Evolutionary conservation across 2,329 filamentous ascomycete genomes (phyloP).

Genomic region (Hymenoscyphus occultus): DNA sequence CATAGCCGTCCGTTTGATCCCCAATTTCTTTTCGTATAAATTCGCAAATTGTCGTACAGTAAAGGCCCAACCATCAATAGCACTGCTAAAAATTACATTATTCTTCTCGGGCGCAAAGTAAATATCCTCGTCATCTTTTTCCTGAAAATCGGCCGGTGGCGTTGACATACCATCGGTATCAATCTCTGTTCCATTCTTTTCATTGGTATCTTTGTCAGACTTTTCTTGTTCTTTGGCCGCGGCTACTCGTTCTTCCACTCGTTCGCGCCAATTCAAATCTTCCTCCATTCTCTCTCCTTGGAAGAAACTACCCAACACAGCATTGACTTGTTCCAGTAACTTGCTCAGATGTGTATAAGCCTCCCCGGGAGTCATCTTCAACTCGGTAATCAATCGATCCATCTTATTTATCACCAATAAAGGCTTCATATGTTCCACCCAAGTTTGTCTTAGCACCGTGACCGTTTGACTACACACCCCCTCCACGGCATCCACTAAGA

Average conservation of each 20-base stretch:
- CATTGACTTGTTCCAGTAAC: slow-evolving; percentile 92
- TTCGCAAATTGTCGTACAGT: slow-evolving; percentile 91
- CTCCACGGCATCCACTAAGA: slow-evolving; percentile 94
- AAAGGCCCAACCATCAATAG: slow-evolving; percentile 98
- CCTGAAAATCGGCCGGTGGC: slow-evolving; percentile 71
- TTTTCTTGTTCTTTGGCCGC: slow-evolving; percentile 59
- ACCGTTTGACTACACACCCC: slow-evolving; percentile 98
- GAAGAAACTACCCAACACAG: slow-evolving; percentile 95
- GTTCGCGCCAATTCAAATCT: slow-evolving; percentile 91
- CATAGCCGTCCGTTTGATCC: slow-evolving; percentile 81
- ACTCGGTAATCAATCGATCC: slow-evolving; percentile 87
- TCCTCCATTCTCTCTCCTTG: slow-evolving; percentile 99
- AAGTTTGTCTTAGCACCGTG: slow-evolving; percentile 90
- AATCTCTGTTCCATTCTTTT: slow-evolving; percentile 35
- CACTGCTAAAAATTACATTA: slow-evolving; percentile 98
- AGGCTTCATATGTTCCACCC: slow-evolving; percentile 93
- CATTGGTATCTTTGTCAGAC: slow-evolving; percentile 34
- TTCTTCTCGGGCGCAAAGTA: slow-evolving; percentile 98
- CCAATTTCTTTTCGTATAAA: slow-evolving; percentile 94
- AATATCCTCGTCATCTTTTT: slow-evolving; percentile 91
- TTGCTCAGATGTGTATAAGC: slow-evolving; percentile 87
- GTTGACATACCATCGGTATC: slow-evolving; percentile 48
- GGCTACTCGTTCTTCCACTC: slow-evolving; percentile 80
- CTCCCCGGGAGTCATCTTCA: slow-evolving; percentile 88
- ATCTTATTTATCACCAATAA: slow-evolving; percentile 98